Evolutionary conservation across 768 basidiomycete species (phyloP).

Genomic region (Lactarius deliciosus): DNA sequence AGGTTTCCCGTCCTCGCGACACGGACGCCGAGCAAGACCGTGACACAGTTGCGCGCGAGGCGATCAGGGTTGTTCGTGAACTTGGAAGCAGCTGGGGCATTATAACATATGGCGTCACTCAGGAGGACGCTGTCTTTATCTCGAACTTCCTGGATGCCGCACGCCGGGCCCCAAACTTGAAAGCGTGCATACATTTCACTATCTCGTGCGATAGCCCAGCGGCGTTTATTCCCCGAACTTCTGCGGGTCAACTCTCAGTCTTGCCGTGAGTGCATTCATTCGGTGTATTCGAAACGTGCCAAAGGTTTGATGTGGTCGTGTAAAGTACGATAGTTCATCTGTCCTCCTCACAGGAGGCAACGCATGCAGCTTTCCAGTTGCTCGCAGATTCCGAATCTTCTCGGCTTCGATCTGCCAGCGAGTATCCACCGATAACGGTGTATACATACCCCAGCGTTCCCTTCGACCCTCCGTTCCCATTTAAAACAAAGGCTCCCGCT

Average conservation of each 20-base stretch:
- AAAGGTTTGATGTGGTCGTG: neutral
- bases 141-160: conserved; percentile 17
- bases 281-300: neutral
- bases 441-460: conserved; percentile 42
- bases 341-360: conserved; percentile 38
- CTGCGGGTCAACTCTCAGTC: conserved; percentile 25
- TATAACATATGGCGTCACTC: conserved; percentile 36
- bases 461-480: conserved; percentile 41
- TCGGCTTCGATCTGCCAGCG: conserved; percentile 33
- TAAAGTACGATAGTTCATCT: conserved; percentile 40
- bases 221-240: conserved; percentile 35
- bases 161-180: conserved; percentile 26
- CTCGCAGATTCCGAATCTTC: conserved; percentile 32
- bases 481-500: conserved; percentile 37
- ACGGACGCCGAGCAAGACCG: conserved; percentile 27
- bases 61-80: conserved; percentile 17
- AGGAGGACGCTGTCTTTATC: conserved; percentile 29
- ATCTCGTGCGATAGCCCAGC: conserved; percentile 34
- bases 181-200: conserved; percentile 40
- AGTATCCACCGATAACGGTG: conserved; percentile 35
- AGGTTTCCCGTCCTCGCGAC: conserved; percentile 33
- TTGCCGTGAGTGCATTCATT: conserved; percentile 34
- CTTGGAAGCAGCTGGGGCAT: conserved; percentile 34
- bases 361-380: conserved; percentile 36
- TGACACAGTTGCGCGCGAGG: conserved; percentile 29